phyloP scores from a whole-genome alignment of 805 yeast genomes.

The Candida alai region DNA sequence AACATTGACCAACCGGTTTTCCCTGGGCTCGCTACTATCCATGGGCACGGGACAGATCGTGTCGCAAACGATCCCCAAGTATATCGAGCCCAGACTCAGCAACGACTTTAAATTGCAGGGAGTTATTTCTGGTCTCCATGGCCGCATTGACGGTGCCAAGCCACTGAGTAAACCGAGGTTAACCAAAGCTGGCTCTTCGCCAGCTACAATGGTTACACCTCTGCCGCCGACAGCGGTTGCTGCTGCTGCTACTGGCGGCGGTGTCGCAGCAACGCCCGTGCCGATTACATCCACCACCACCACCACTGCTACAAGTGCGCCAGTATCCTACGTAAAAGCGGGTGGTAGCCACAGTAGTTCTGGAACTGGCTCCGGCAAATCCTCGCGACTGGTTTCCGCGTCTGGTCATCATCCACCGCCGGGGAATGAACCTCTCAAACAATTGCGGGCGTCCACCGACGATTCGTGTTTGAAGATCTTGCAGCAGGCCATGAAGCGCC shows the following conservation, averaged over 20 bases:
- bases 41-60: conserved; percentile 42
- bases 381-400: too few species aligned
- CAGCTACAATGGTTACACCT: neutral
- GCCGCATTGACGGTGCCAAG: neutral
- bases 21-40: conserved; percentile 35
- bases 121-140: neutral
- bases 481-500: conserved; percentile 84
- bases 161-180: neutral
- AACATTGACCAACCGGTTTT: conserved; percentile 31
- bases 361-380: neutral
- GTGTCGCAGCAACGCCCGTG: neutral
- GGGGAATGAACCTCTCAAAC: conserved; percentile 67
- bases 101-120: conserved; percentile 10
- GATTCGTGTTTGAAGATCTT: conserved; percentile 88
- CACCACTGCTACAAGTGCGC: neutral
- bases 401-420: conserved; percentile 5
- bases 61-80: conserved; percentile 22
- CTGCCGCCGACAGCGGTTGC: neutral
- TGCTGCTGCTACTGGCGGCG: conserved; percentile 1
- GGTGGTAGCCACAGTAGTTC: neutral
- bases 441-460: conserved; percentile 78
- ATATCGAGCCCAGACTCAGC: conserved; percentile 1
- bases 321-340: neutral
- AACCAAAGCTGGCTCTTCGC: neutral
- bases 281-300: too few species aligned